Evolutionary conservation across 2,329 filamentous ascomycete species (phyloP).

Genomic region (Nothopassalora personata): DNA sequence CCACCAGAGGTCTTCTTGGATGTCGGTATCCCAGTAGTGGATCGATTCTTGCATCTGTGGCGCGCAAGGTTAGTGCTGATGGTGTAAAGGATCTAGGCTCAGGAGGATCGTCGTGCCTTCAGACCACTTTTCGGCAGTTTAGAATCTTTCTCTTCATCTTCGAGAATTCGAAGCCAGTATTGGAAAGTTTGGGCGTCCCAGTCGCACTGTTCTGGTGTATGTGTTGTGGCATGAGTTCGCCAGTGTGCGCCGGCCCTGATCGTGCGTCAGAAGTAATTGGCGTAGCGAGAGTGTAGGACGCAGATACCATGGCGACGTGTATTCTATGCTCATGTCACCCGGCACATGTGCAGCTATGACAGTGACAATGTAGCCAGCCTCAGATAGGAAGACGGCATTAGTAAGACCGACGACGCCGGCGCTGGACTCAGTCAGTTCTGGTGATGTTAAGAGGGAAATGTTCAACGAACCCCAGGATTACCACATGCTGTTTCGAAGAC

Average conservation of each 20-base stretch:
- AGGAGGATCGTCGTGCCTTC: slow-evolving; percentile 16
- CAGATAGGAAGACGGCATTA: slow-evolving; percentile 40
- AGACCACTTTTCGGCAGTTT: slow-evolving; percentile 21
- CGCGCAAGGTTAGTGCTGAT: not conserved
- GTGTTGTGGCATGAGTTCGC: slow-evolving; percentile 38
- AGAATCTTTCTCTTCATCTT: slow-evolving; percentile 27
- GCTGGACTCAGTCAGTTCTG: slow-evolving; percentile 23
- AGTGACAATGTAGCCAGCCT: slow-evolving; percentile 38
- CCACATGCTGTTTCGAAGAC: slow-evolving; percentile 11
- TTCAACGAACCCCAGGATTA: slow-evolving; percentile 19
- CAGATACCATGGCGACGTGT: slow-evolving; percentile 42
- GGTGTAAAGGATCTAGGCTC: not conserved
- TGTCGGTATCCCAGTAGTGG: slow-evolving; percentile 27
- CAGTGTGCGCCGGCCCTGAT: slow-evolving; percentile 46
- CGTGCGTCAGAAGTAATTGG: not conserved
- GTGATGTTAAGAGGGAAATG: not conserved
- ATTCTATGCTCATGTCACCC: slow-evolving; percentile 38
- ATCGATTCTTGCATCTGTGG: slow-evolving; percentile 23
- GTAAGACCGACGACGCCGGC: slow-evolving; percentile 46
- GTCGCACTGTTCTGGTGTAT: slow-evolving; percentile 32
- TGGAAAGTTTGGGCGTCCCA: slow-evolving; percentile 44
- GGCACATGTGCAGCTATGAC: slow-evolving; percentile 42
- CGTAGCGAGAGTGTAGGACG: not conserved
- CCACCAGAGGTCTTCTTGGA: slow-evolving; percentile 36
- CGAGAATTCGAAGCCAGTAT: slow-evolving; percentile 35